A percentile compares a stretch with the other conserved stretches of the same genome.
These are phyloP conservation scores for Lactifluus rugatus DNA, from an alignment of 768 basidiomycete genomes.

Conservation along the genomic window DNA sequence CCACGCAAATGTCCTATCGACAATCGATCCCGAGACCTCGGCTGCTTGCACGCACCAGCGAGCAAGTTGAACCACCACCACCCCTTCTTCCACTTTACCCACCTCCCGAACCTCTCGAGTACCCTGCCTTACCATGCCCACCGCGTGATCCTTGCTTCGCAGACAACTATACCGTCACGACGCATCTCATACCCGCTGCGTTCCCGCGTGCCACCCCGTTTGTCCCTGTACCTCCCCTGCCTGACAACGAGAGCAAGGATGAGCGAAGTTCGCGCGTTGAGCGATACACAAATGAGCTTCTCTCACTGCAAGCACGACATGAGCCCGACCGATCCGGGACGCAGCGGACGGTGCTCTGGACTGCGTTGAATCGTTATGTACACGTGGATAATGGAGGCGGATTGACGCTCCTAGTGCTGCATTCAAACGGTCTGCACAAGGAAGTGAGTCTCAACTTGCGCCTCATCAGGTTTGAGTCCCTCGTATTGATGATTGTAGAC, in stretches of 20 bases:
- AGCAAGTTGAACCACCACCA: neutral
- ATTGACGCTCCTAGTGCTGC: slow-evolving; percentile 64
- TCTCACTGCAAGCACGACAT: neutral
- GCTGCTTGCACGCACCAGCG: neutral
- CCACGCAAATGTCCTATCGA: neutral
- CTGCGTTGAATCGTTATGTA: slow-evolving; percentile 62
- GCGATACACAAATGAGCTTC: neutral
- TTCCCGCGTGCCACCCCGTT: slow-evolving; percentile 38
- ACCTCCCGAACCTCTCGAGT: slow-evolving; percentile 27
- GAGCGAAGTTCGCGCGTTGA: slow-evolving; percentile 17
- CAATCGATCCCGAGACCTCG: neutral
- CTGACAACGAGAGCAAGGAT: slow-evolving; percentile 31
- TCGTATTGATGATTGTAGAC: slow-evolving; percentile 35
- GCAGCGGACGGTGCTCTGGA: slow-evolving; percentile 45
- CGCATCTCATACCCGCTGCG: slow-evolving; percentile 48
- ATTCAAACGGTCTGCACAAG: slow-evolving; percentile 84
- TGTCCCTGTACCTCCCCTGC: slow-evolving; percentile 30
- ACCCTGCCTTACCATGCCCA: slow-evolving; percentile 29
- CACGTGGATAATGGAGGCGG: slow-evolving; percentile 32
- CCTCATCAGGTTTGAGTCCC: neutral
- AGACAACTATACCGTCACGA: slow-evolving; percentile 33
- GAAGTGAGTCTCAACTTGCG: slow-evolving; percentile 42
- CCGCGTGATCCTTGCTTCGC: slow-evolving; percentile 9
- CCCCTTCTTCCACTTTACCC: neutral
- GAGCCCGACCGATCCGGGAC: slow-evolving; percentile 17